Base-by-base conservation (phyloP, 148 eudicot species). In the Selenicereus undatus region DNA sequence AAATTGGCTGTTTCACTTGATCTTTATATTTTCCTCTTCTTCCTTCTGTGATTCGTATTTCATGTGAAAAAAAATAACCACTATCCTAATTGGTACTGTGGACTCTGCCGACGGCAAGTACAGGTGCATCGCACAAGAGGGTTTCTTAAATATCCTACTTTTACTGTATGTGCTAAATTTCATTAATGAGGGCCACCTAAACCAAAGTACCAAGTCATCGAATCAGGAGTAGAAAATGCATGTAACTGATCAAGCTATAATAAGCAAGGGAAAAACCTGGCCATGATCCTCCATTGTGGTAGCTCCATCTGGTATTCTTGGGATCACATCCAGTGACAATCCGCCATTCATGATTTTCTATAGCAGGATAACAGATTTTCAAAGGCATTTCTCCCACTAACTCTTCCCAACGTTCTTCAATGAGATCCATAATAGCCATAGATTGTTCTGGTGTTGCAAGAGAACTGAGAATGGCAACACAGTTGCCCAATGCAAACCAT, bases 271-370 rank as follows among this genome's bases (percentile, higher is more conserved):
- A 71, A 58, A 85, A 83, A 95, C 98, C 98, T 93, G 98, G 98
- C 98, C 98, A 95, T 70, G 98, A 91, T 81, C 98, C 98, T 79
- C 97, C 97, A 75, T 95, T 95, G 75, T 95, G 98, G 85, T 95
- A 95, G 87, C 98, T 95, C 98, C 98, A 95, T 89, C 97, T 88
- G 43, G 97, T 95, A 86, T 95, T 95, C 87, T 95, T 95, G 29
- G 98, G 98, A 83, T 95, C 98, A 86, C 97, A 95, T 51, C 98
- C 98, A 1, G 98, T 95, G 71, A 92, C 93, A 68, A 92, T 95
- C 74, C 97, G 89, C 98, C 98, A 95, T 85, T 95, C 98, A 78
- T 95, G 98, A 82, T 92, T 88, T 86, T 95, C 98, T 70, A 95
- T 90, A 27, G 97, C 96, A 82, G 98, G 98, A 89, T 95, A 93